These are phyloP conservation scores for Kwoniella sp. DNA, from an alignment of 768 basidiomycete genomes.

Conservation along the genomic window DNA sequence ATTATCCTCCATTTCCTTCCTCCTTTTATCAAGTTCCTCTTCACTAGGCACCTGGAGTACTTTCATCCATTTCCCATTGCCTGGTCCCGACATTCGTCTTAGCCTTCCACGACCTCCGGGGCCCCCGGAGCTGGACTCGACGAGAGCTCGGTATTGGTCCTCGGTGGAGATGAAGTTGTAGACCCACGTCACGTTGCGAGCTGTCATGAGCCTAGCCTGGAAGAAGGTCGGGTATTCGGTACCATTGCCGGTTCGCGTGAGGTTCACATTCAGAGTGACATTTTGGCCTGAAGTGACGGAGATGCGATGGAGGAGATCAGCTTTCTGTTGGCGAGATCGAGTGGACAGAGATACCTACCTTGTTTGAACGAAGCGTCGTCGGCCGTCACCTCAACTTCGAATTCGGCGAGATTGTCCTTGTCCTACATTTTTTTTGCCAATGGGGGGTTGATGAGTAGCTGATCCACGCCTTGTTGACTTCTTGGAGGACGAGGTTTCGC, in stretches of 20 bases:
- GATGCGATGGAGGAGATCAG: background rate
- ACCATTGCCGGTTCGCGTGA: conserved; percentile 31
- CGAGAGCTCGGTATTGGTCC: conserved; percentile 3
- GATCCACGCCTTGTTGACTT: background rate
- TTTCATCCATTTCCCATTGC: background rate
- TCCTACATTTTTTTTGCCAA: background rate
- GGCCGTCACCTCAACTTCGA: conserved; percentile 20
- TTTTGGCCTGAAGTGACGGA: conserved; percentile 20
- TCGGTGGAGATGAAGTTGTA: conserved; percentile 9
- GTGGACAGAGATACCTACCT: conserved; percentile 8
- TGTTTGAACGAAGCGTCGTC: background rate
- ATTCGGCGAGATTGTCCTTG: conserved; percentile 21
- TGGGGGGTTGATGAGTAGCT: conserved; percentile 13
- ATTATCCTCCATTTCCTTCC: background rate
- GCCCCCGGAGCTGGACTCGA: background rate
- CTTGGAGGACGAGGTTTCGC: no score
- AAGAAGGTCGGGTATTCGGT: conserved; percentile 29
- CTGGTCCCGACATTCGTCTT: background rate
- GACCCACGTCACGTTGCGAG: conserved; percentile 19
- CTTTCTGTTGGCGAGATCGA: background rate
- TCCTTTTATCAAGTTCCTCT: conserved; percentile 10
- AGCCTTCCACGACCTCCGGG: background rate
- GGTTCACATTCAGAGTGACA: conserved; percentile 22
- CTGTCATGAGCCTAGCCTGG: conserved; percentile 1
- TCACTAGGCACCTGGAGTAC: conserved; percentile 10